These are phyloP conservation scores for Circinella umbellata DNA, from an alignment of 371 early-diverging fungal genomes.

Conservation along the genomic window DNA sequence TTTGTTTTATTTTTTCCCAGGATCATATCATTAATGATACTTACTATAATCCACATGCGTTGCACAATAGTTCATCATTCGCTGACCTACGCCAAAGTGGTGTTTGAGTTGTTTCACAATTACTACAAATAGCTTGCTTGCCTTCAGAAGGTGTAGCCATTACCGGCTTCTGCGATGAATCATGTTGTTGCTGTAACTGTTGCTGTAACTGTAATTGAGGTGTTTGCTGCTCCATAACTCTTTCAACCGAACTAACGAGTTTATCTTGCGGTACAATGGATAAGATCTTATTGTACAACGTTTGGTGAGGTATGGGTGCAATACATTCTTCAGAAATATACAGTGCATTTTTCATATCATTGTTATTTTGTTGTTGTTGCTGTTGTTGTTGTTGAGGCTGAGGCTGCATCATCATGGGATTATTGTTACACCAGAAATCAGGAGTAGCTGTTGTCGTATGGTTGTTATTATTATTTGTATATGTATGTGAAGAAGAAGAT, in stretches of 20 bases:
- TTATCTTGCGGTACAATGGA: slow-evolving; percentile 38
- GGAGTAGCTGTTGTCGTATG: background rate
- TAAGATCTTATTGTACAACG: slow-evolving; percentile 18
- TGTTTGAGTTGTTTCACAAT: slow-evolving; percentile 90
- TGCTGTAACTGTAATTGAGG: background rate
- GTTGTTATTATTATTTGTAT: background rate
- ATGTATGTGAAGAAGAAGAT: background rate
- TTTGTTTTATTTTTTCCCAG: background rate
- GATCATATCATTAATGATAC: slow-evolving; percentile 3
- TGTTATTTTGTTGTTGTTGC: slow-evolving; percentile 19
- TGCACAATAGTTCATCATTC: slow-evolving; percentile 87
- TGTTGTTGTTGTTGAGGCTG: background rate
- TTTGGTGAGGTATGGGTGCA: slow-evolving; percentile 23
- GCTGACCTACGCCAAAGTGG: slow-evolving; percentile 95
- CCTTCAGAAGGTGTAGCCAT: slow-evolving; percentile 30
- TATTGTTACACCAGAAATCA: background rate
- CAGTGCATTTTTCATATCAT: slow-evolving; percentile 15
- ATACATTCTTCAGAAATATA: slow-evolving; percentile 23
- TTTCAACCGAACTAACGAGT: slow-evolving; percentile 23
- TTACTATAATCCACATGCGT: slow-evolving; percentile 95
- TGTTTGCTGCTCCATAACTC: slow-evolving; percentile 3
- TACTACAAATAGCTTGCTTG: slow-evolving; percentile 63
- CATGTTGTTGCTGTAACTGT: slow-evolving; percentile 7
- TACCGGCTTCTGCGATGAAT: slow-evolving; percentile 8
- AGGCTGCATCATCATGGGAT: slow-evolving; percentile 8